A percentile compares a stretch with the other conserved stretches of the same genome.
phyloP scores from a whole-genome alignment of 2,329 filamentous ascomycete species.

The Zymoseptoria passerinii region DNA sequence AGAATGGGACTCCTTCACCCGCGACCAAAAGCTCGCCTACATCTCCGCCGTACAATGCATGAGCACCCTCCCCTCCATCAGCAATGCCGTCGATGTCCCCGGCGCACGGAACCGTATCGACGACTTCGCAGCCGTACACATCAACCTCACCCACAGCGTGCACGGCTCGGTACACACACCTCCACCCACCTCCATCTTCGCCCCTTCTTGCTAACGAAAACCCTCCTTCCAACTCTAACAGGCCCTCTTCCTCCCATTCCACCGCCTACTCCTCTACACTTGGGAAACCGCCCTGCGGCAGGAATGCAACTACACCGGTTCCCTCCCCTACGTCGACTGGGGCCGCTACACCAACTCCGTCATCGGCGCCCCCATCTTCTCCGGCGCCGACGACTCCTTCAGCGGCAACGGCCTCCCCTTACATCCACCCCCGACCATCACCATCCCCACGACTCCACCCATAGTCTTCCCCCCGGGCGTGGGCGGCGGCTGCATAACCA shows the following conservation, averaged over 20 bases:
- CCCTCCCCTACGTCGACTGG: slow-evolving; percentile 22
- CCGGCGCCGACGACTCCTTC: slow-evolving; percentile 43
- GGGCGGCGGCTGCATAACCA: slow-evolving; percentile 48
- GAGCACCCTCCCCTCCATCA: slow-evolving; percentile 20
- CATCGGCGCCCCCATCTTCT: slow-evolving; percentile 45
- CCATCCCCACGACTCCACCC: slow-evolving; percentile 4
- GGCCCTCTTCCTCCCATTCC: slow-evolving; percentile 32
- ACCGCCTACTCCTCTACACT: slow-evolving; percentile 36
- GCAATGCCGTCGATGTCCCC: slow-evolving; percentile 14
- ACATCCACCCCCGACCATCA: not conserved
- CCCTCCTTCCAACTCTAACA: not conserved
- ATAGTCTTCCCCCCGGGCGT: slow-evolving; percentile 38
- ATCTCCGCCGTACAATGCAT: slow-evolving; percentile 27
- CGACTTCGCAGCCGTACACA: slow-evolving; percentile 20
- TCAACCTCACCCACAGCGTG: slow-evolving; percentile 23
- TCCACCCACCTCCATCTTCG: not conserved
- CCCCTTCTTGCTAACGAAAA: not conserved
- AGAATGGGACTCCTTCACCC: slow-evolving; percentile 34
- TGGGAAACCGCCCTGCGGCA: slow-evolving; percentile 36
- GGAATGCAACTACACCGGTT: slow-evolving; percentile 39
- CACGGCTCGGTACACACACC: slow-evolving; percentile 3
- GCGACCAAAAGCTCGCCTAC: slow-evolving; percentile 22
- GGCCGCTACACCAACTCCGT: slow-evolving; percentile 38
- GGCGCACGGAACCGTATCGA: slow-evolving; percentile 22
- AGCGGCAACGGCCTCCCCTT: slow-evolving; percentile 22